Conservation (phyloP, 805 yeast species). For the Wickerhamiella sorbophila region DNA sequence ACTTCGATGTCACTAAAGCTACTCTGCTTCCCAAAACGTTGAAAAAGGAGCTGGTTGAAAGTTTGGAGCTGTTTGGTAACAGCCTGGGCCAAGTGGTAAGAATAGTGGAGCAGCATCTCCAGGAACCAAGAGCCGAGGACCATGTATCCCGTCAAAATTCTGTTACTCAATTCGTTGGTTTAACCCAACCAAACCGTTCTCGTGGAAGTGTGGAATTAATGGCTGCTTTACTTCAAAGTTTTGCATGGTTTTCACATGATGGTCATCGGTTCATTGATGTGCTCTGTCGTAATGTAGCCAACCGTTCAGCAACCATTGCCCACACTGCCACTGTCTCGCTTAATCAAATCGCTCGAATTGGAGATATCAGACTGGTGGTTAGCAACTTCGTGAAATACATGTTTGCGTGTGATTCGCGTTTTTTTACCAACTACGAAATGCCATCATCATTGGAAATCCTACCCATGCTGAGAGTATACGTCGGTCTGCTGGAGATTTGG, state of each 20-base stretch:
- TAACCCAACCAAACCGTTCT: neutral
- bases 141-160: conserved; percentile 15
- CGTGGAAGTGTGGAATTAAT: conserved; percentile 37
- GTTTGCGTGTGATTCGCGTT: conserved; percentile 54
- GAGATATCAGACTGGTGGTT: conserved; percentile 54
- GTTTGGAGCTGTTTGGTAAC: conserved; percentile 18
- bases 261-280: conserved; percentile 59
- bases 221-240: conserved; percentile 51
- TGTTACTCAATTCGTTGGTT: conserved; percentile 14
- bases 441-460: conserved; percentile 50
- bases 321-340: conserved; percentile 50
- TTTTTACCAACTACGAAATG: conserved; percentile 35
- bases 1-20: neutral
- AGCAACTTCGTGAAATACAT: conserved; percentile 68
- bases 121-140: conserved; percentile 3
- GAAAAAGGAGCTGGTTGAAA: conserved; percentile 6
- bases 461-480: conserved; percentile 47
- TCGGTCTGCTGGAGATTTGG: conserved; percentile 76
- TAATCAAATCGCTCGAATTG: conserved; percentile 48
- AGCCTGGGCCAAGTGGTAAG: conserved; percentile 14
- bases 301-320: conserved; percentile 47
- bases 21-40: neutral
- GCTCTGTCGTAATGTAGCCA: conserved; percentile 62
- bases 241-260: conserved; percentile 58
- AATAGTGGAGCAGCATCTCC: conserved; percentile 3